These are phyloP conservation scores for Tetrapisispora nanseiensis DNA, from an alignment of 805 yeast species.

Conservation along the genomic window DNA sequence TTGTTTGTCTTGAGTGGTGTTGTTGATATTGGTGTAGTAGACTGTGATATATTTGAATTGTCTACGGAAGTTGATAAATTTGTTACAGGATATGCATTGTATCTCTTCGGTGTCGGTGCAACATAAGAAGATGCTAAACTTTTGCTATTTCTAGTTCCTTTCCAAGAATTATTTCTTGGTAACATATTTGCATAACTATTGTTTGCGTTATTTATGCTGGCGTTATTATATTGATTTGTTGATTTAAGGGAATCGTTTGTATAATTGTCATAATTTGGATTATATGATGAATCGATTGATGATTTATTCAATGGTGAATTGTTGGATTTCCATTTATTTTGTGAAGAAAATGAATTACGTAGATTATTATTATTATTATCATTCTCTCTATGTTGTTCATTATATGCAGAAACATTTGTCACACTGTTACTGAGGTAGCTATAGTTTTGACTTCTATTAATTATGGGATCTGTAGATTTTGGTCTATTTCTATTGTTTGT, in stretches of 20 bases:
- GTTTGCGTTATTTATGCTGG: background rate
- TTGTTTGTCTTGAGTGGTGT: background rate
- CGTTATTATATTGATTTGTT: background rate
- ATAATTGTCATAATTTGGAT: background rate
- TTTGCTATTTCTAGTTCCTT: background rate
- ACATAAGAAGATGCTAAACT: slow-evolving; percentile 3
- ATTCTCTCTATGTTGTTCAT: background rate
- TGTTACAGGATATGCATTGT: background rate
- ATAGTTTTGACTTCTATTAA: background rate
- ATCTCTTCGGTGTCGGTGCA: slow-evolving; percentile 4
- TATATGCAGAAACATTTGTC: background rate
- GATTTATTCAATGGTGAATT: slow-evolving; percentile 1
- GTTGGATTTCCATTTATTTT: slow-evolving; percentile 14
- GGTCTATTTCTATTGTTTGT: slow-evolving; percentile 12
- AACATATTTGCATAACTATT: background rate
- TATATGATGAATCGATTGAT: background rate
- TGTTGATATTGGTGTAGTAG: background rate
- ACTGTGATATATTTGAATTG: background rate
- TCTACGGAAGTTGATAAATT: background rate
- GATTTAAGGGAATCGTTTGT: background rate
- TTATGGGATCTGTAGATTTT: slow-evolving; percentile 8
- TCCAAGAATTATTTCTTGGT: slow-evolving; percentile 2
- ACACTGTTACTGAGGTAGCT: background rate
- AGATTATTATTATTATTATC: background rate
- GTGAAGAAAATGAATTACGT: background rate